These are phyloP conservation scores for Pyrrhoderma noxium DNA, from an alignment of 1,284 basidiomycete species.

Conservation along the genomic window DNA sequence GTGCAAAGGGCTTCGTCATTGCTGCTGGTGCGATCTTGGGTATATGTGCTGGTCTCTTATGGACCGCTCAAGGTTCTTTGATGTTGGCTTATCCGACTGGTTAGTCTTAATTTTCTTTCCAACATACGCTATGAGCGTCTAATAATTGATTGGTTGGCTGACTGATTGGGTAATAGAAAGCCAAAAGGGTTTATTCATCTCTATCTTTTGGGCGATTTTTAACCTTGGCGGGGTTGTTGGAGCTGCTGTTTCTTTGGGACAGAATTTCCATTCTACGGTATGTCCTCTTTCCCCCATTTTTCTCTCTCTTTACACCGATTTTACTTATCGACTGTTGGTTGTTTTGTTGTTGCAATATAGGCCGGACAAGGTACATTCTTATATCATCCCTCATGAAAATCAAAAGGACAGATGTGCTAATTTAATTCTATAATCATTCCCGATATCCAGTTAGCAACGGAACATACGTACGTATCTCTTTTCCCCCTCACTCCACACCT, in stretches of 20 bases:
- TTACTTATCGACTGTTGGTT: too few relatives aligned
- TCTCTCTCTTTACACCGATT: too few relatives aligned
- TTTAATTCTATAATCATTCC: too few relatives aligned
- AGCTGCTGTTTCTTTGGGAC: conserved; percentile 48
- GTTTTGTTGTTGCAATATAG: neutral
- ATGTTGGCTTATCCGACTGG: conserved; percentile 47
- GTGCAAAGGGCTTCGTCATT: conserved; percentile 39
- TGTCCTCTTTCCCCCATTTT: conserved; percentile 3
- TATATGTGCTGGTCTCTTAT: conserved; percentile 51
- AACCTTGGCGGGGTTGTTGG: conserved; percentile 61
- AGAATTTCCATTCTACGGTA: conserved; percentile 39
- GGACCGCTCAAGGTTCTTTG: conserved; percentile 50
- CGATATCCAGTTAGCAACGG: conserved; percentile 23
- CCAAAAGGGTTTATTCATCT: conserved; percentile 36
- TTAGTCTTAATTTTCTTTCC: conserved; percentile 46
- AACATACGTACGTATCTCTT: conserved; percentile 25
- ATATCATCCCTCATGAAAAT: too few relatives aligned
- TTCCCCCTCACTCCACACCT: neutral
- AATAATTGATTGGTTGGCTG: too few relatives aligned
- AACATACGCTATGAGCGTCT: conserved; percentile 23
- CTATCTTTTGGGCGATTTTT: conserved; percentile 64
- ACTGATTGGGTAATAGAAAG: conserved; percentile 25
- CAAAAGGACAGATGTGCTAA: too few relatives aligned
- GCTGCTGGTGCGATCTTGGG: conserved; percentile 51
- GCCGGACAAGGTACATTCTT: conserved; percentile 5